Conservation (phyloP, 2,329 filamentous ascomycete species). For the Arthrobotrys iridis region DNA sequence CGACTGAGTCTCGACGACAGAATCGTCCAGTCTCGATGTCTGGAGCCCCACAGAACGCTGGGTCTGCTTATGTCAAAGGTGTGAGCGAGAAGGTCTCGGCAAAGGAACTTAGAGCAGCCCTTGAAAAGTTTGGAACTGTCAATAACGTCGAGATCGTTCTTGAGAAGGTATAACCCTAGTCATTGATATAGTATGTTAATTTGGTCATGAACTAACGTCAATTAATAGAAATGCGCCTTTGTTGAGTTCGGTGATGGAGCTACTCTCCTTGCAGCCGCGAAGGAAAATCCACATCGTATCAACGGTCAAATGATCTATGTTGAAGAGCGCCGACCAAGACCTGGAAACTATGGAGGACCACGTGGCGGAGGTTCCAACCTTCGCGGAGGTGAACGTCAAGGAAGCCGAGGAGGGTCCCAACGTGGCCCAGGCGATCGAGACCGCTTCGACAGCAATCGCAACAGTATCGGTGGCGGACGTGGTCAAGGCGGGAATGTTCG, state of each 20-base stretch:
- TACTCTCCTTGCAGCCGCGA: conserved; percentile 82
- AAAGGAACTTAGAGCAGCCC: conserved; percentile 74
- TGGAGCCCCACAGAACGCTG: conserved; percentile 60
- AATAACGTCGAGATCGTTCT: conserved; percentile 81
- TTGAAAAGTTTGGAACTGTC: conserved; percentile 77
- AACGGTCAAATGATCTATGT: conserved; percentile 84
- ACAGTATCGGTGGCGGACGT: conserved; percentile 42
- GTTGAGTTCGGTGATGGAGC: conserved; percentile 87
- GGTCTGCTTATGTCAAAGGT: conserved; percentile 92
- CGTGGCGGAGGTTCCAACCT: conserved; percentile 51
- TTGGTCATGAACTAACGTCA: conserved; percentile 2
- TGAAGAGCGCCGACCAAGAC: conserved; percentile 78
- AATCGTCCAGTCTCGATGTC: conserved; percentile 59
- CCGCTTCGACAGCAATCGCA: conserved; percentile 34
- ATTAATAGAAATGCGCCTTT: conserved; percentile 86
- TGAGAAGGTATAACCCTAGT: conserved; percentile 73
- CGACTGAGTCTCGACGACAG: conserved; percentile 68
- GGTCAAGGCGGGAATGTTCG: conserved; percentile 52
- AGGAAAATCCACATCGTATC: conserved; percentile 85
- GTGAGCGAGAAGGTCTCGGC: conserved; percentile 86
- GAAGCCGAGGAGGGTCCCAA: conserved; percentile 48
- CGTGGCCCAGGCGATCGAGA: conserved; percentile 52
- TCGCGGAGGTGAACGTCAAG: conserved; percentile 47
- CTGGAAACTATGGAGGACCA: conserved; percentile 24
- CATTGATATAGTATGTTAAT: background rate